Evolutionary conservation across 1,284 basidiomycete species (phyloP), one percentile per base, ranked within the genome.

Genomic region (Leccinum fuscescens): DNA sequence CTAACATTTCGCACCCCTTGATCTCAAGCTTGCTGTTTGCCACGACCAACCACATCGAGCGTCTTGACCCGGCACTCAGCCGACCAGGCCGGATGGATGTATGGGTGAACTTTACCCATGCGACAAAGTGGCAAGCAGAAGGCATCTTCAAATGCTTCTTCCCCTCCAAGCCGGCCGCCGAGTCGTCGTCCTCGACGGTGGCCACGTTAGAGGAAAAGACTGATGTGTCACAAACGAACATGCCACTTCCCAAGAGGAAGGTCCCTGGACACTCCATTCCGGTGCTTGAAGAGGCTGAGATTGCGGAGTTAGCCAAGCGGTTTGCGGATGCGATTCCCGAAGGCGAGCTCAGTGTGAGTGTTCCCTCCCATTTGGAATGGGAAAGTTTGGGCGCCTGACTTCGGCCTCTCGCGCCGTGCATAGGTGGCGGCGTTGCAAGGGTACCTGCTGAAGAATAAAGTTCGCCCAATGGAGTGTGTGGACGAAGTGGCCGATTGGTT

Each of bases 121-220:
- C 92, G 7, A 92, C 88, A 6, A 92, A 89, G 71, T 89, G 86
- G 85, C 92, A 94, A 70, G 92, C 91, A 27, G 90, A 92, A 75
- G 90, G 89, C 56, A 91, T 93, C 71, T 94, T 93, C 85, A 91
- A 92, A 72, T 92, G 90, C 73, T 94, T 94, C 83, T 94, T 93
- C 86, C 92, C 92, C 1, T 86, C 73, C 72, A 86, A 84, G 69
- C 73, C 72, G 37, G 55, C 63, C 12, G 44, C 62, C 6, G 49
- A 64, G 6, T 56, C 65, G 20, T 64, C 69, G 3, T 22, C 44
- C 4, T 22, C 44, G 12, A 64, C 77, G 35, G 56, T 48, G 46
- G 12, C 55, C 54, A 61, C 73, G 22, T 60, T 73, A 24, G 56
- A 71, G n/a, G 64, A 76, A 35, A 62, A 72, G 31, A 65, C 74